Conservation (phyloP, 495 filamentous ascomycete genomes). For the Neurospora sp. region DNA sequence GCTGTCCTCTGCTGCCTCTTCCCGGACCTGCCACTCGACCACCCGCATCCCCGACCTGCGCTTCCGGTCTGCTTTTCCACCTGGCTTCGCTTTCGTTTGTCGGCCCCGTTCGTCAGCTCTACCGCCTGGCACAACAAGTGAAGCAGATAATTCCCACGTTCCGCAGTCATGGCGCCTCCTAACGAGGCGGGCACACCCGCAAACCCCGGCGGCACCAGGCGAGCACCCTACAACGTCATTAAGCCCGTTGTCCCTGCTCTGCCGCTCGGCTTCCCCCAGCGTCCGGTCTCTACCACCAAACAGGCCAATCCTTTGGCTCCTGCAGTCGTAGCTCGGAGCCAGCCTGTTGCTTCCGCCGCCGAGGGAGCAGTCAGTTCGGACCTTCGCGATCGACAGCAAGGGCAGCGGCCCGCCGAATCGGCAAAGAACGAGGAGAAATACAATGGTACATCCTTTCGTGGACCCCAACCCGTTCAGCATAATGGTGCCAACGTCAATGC, state of each 20-base stretch:
- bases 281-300: slow-evolving; percentile 7
- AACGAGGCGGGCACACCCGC: slow-evolving; percentile 16
- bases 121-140: neutral
- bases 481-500: neutral
- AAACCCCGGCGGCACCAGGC: slow-evolving; percentile 9
- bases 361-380: neutral
- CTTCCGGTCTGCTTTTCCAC: neutral
- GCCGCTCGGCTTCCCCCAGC: slow-evolving; percentile 22
- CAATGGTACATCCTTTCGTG: neutral
- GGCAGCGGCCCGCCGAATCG: neutral
- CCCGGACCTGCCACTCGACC: neutral
- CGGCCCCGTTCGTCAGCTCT: neutral
- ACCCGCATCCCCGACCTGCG: neutral
- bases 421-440: neutral
- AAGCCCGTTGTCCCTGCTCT: slow-evolving; percentile 19
- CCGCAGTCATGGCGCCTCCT: slow-evolving; percentile 17
- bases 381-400: neutral
- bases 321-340: neutral
- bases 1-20: neutral
- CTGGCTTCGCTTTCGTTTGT: neutral
- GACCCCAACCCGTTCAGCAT: neutral
- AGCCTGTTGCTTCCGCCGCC: neutral
- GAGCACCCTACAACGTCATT: slow-evolving; percentile 4
- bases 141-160: neutral
- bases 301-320: slow-evolving; percentile 2